Conservation (phyloP, 192 early-diverging fungal species). For the Coemansia reversa region DNA sequence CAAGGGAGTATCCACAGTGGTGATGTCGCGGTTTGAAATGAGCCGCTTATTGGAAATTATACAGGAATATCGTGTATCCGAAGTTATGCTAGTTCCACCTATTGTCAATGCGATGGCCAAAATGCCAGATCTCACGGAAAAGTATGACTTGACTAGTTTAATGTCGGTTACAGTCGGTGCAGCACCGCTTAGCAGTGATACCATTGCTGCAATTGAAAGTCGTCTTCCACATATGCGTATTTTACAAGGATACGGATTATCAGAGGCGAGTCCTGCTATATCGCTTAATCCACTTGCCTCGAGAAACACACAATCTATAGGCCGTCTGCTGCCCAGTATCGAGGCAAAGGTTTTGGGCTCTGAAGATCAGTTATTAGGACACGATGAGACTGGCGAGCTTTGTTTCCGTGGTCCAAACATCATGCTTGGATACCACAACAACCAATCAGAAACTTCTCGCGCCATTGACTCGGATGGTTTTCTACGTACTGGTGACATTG, state of each 20-base stretch:
- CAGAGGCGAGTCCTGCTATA: conserved; percentile 47
- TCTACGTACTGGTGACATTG: conserved; percentile 83
- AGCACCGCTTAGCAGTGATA: conserved; percentile 61
- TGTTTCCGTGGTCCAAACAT: conserved; percentile 82
- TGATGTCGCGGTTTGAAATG: conserved; percentile 72
- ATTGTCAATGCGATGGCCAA: conserved; percentile 67
- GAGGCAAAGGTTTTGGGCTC: conserved; percentile 71
- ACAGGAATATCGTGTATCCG: conserved; percentile 63
- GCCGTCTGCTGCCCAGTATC: conserved; percentile 69
- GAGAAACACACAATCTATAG: conserved; percentile 55
- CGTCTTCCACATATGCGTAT: conserved; percentile 35
- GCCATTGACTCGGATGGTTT: conserved; percentile 73
- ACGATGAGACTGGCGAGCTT: conserved; percentile 70
- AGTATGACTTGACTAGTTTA: conserved; percentile 43
- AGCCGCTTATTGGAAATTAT: conserved; percentile 55
- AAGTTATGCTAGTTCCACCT: conserved; percentile 63
- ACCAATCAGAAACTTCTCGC: conserved; percentile 64
- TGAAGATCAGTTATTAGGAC: conserved; percentile 24
- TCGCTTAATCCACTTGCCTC: conserved; percentile 12
- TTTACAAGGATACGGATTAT: conserved; percentile 61
- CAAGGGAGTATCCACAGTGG: conserved; percentile 44
- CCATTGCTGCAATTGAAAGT: conserved; percentile 49
- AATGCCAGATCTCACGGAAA: conserved; percentile 57
- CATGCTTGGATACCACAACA: conserved; percentile 84
- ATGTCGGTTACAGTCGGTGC: conserved; percentile 65